Conservation (phyloP, 2,329 filamentous ascomycete genomes). For the Parastagonospora nodorum region DNA sequence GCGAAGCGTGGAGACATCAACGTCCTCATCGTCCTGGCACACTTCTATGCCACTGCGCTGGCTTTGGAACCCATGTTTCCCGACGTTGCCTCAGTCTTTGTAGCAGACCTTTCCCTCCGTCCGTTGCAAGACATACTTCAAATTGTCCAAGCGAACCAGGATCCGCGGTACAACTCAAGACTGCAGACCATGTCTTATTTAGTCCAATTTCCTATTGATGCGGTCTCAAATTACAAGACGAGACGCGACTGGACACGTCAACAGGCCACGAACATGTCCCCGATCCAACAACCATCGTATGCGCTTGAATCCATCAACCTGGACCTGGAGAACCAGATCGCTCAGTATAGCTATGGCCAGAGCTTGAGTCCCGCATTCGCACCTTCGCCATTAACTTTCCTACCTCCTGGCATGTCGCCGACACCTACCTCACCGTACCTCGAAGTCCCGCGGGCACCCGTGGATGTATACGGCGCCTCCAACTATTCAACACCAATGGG, state of each 20-base stretch:
- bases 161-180: constrained; percentile 48
- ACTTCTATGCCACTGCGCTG: constrained; percentile 88
- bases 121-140: constrained; percentile 87
- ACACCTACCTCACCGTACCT: constrained; percentile 50
- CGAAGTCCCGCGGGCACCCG: constrained; percentile 49
- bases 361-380: constrained; percentile 58
- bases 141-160: constrained; percentile 62
- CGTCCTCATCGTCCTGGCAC: constrained; percentile 81
- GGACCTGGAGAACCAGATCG: constrained; percentile 48
- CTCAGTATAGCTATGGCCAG: constrained; percentile 47
- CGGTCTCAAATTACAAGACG: constrained; percentile 49
- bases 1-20: constrained; percentile 75
- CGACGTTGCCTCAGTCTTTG: constrained; percentile 87
- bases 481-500: constrained; percentile 44
- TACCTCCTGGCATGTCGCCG: constrained; percentile 41
- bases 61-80: constrained; percentile 90
- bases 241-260: constrained; percentile 47
- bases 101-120: constrained; percentile 67
- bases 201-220: constrained; percentile 54
- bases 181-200: constrained; percentile 51
- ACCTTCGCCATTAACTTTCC: constrained; percentile 51
- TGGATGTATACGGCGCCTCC: constrained; percentile 36
- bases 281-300: constrained; percentile 43
- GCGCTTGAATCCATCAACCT: constrained; percentile 47
- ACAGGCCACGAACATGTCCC: constrained; percentile 39